These are phyloP conservation scores for Zopfochytrium polystomum DNA, from an alignment of 371 early-diverging fungal species.

Conservation along the genomic window DNA sequence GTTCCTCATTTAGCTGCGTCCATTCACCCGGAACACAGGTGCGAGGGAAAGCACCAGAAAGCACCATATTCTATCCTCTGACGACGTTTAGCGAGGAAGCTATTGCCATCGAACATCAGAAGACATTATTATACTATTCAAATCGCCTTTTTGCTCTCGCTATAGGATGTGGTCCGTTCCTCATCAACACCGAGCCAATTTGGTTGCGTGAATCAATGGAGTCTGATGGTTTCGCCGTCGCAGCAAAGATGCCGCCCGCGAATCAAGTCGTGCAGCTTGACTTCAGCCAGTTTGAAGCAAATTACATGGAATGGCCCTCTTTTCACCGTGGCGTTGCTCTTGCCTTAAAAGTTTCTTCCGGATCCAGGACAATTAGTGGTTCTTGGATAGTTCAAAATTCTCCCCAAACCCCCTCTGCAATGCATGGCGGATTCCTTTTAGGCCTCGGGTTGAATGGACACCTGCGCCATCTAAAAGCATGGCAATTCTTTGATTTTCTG, in stretches of 20 bases:
- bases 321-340: slow-evolving; percentile 87
- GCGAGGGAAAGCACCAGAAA: slow-evolving; percentile 6
- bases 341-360: slow-evolving; percentile 66
- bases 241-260: slow-evolving; percentile 63
- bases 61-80: background rate
- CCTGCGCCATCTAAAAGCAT: slow-evolving; percentile 57
- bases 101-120: slow-evolving; percentile 44
- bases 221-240: slow-evolving; percentile 54
- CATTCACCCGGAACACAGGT: slow-evolving; percentile 43
- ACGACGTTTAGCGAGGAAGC: slow-evolving; percentile 5
- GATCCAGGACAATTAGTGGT: slow-evolving; percentile 51
- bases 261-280: slow-evolving; percentile 56
- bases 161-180: slow-evolving; percentile 64
- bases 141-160: slow-evolving; percentile 66
- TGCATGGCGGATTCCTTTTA: slow-evolving; percentile 80
- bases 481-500: slow-evolving; percentile 65
- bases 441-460: slow-evolving; percentile 80
- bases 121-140: slow-evolving; percentile 48
- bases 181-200: slow-evolving; percentile 62
- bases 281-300: slow-evolving; percentile 40
- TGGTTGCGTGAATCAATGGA: slow-evolving; percentile 52
- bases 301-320: slow-evolving; percentile 69
- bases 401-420: slow-evolving; percentile 51
- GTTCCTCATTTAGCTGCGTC: slow-evolving; percentile 44
- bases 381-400: slow-evolving; percentile 79